Percentiles rank a stretch among this genome's conserved stretches.
Evolutionary conservation across 78 protist species (phyloP).

Genomic region (Chrysochromulina tobinii): DNA sequence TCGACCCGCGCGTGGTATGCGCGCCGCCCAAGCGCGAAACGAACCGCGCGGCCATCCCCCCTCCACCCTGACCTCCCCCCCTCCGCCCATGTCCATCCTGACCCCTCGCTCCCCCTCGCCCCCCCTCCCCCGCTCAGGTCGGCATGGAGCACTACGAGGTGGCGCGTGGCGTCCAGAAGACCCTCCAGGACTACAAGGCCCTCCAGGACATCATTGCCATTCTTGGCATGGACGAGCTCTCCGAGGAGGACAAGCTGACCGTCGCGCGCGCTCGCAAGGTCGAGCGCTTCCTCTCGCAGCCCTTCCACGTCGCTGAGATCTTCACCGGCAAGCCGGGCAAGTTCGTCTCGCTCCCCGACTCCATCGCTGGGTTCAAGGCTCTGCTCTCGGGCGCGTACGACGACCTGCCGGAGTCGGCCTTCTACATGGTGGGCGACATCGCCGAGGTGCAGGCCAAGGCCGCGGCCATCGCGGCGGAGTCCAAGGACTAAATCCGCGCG

Average conservation of each 20-base stretch:
- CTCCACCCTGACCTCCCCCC: too few relatives aligned
- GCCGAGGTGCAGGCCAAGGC: slow-evolving; percentile 84
- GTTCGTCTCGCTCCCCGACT: slow-evolving; percentile 85
- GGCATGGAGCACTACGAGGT: slow-evolving; percentile 55
- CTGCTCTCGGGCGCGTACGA: slow-evolving; percentile 88
- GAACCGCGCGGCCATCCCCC: too few relatives aligned
- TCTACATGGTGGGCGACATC: slow-evolving; percentile 96
- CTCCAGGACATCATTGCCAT: slow-evolving; percentile 99
- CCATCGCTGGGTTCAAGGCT: slow-evolving; percentile 85
- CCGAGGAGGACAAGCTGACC: slow-evolving; percentile 94
- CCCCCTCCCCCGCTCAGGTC: too few relatives aligned
- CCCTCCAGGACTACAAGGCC: slow-evolving; percentile 90
- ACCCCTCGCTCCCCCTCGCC: too few relatives aligned
- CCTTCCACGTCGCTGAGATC: slow-evolving; percentile 97
- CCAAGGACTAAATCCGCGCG: slow-evolving; percentile 50
- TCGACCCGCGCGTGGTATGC: slow-evolving; percentile 92
- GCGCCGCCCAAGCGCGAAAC: neutral
- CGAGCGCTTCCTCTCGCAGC: slow-evolving; percentile 97
- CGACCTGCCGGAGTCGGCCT: slow-evolving; percentile 94
- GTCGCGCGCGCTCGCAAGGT: slow-evolving; percentile 98
- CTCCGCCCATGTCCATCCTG: too few relatives aligned
- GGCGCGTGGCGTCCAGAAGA: slow-evolving; percentile 89
- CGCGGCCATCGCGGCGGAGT: slow-evolving; percentile 46
- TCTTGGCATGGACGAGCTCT: slow-evolving; percentile 97
- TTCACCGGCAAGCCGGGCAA: slow-evolving; percentile 95